Conservation (phyloP, 208 protist species). For the Acanthamoeba quina region DNA sequence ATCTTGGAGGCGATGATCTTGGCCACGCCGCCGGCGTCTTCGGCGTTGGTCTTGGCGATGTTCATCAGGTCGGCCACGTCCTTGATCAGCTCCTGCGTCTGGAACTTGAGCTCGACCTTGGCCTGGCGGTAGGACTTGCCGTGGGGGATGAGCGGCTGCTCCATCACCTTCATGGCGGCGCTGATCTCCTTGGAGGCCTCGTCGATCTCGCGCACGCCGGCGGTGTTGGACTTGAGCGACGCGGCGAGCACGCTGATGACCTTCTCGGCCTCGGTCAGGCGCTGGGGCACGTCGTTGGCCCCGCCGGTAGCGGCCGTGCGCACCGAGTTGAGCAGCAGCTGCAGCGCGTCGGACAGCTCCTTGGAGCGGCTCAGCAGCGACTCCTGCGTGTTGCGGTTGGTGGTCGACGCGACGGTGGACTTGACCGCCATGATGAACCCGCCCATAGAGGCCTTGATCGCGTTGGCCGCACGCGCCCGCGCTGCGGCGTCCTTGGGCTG, state of each 20-base stretch:
- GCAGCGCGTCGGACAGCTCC: conserved; percentile 45
- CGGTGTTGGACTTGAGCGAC: conserved; percentile 9
- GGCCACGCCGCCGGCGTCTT: conserved; percentile 23
- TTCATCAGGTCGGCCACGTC: conserved; percentile 39
- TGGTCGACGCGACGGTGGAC: conserved; percentile 3
- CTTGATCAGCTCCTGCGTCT: conserved; percentile 71
- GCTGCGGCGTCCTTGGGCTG: conserved; percentile 34
- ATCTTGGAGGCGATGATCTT: conserved; percentile 52
- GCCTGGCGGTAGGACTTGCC: conserved; percentile 56
- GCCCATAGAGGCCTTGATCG: conserved; percentile 32
- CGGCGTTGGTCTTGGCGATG: conserved; percentile 54
- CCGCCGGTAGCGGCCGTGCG: neutral
- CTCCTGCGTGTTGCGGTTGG: conserved; percentile 66
- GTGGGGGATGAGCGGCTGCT: neutral
- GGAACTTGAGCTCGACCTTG: conserved; percentile 75
- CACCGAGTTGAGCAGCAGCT: neutral
- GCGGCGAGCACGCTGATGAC: neutral
- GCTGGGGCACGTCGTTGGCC: neutral
- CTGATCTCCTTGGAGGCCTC: conserved; percentile 41
- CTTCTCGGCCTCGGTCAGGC: conserved; percentile 25
- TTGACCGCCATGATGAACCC: conserved; percentile 52
- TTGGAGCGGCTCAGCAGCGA: conserved; percentile 35
- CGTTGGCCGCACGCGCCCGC: neutral
- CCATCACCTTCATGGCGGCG: neutral
- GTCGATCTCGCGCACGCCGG: conserved; percentile 65